Evolutionary conservation across 78 protist species (phyloP), one percentile per base, ranked within the genome.

Genomic region (Chrysochromulina tobinii): DNA sequence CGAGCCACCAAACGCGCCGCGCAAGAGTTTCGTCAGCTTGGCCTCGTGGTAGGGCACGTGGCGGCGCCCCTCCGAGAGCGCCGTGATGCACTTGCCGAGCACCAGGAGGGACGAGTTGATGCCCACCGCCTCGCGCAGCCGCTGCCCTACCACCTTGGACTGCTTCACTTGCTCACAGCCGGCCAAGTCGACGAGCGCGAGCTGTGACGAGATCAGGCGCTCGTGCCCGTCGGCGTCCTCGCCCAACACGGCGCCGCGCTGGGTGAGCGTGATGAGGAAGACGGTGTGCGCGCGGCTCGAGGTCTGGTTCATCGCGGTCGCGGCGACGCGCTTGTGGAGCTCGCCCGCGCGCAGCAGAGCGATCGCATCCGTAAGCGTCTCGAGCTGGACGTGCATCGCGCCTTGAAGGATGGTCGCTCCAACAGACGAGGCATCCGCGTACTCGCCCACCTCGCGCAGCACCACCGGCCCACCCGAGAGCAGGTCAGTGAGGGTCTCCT

Each of bases 31-130:
- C 48, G 91, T 88, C 21, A 88, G 73, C 86, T n/a, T 20, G 18
- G 85, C 23, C 85, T 88, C 91, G 86, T 11, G 68, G 85, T 38
- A 88, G 58, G 91, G 91, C 64, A 88, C 91, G 91, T 88, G 91
- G 17, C 61, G 12, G 38, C 57, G 48, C 67, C 17, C 61, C 57
- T 54, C 58, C 53, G n/a, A 53, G 51, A 88, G 85, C 18, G 91
- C 91, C 27, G 21, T 57, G 73, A 88, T 57, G 53, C 15, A 8
- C 68, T 55, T 11, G 51, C 67, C 58, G 11, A 88, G 91, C 38
- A 23, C 83, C 53, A 88, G 83, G 58, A 88, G 85, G 6, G 61
- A 59, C 51, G 73, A 27, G 85, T 88, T 88, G 85, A 88, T 88
- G 83, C 57, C 50, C 53, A 81, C 85, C 55, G 91, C 91, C 85